A percentile compares a stretch with the other conserved stretches of the same genome.
These are phyloP conservation scores for Tetrapisispora taiwanensis DNA, from an alignment of 805 yeast genomes.

Conservation along the genomic window DNA sequence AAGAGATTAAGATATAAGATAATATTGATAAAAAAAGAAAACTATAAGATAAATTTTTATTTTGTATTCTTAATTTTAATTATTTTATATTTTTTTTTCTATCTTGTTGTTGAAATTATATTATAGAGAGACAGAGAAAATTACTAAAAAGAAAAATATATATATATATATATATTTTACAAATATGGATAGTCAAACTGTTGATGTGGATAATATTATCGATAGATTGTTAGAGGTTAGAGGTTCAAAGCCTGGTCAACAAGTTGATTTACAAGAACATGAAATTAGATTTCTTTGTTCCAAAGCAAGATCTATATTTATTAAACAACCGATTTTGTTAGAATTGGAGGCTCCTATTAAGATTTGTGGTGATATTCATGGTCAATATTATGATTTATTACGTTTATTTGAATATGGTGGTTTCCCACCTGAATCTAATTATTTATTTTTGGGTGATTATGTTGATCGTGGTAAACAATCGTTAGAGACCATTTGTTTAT, in stretches of 20 bases:
- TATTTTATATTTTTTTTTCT: too few relatives aligned
- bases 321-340: slow-evolving; percentile 90
- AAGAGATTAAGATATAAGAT: too few relatives aligned
- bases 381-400: slow-evolving; percentile 91
- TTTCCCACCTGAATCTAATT: slow-evolving; percentile 97
- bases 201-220: slow-evolving; percentile 92
- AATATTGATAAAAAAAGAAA: too few relatives aligned
- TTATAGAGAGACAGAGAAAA: too few relatives aligned
- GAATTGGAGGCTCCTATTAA: slow-evolving; percentile 97
- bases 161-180: too few relatives aligned
- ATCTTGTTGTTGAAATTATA: too few relatives aligned
- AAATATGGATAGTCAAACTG: slow-evolving; percentile 56
- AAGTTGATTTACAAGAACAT: slow-evolving; percentile 84
- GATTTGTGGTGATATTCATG: slow-evolving; percentile 97
- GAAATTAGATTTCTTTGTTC: slow-evolving; percentile 94
- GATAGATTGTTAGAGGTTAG: slow-evolving; percentile 95
- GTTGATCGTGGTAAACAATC: slow-evolving; percentile 99
- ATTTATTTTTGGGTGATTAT: slow-evolving; percentile 90
- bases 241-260: slow-evolving; percentile 97
- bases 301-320: slow-evolving; percentile 95
- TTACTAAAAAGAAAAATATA: too few relatives aligned
- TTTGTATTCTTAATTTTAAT: too few relatives aligned
- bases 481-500: slow-evolving; percentile 85
- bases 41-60: too few relatives aligned
- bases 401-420: slow-evolving; percentile 97